Percentiles rank a stretch among this genome's conserved stretches.
phyloP scores from a whole-genome alignment of 1,284 basidiomycete species.

The Fomitopsis pinicola region DNA sequence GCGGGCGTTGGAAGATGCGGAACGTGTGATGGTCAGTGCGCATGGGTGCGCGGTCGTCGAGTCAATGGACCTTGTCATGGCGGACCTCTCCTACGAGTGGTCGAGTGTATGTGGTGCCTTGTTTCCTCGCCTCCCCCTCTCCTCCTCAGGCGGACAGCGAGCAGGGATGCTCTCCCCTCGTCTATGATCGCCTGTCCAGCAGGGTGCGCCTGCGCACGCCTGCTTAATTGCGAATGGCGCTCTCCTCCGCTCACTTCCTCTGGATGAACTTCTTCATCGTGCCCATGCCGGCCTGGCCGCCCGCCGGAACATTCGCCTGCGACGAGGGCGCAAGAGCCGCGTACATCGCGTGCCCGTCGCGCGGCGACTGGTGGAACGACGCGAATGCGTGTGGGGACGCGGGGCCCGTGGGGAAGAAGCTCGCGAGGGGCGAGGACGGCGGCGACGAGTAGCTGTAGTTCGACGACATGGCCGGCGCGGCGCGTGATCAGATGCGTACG shows the following conservation, averaged over 20 bases:
- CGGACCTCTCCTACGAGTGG: neutral
- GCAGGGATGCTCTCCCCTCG: neutral
- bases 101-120: neutral
- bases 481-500: conserved; percentile 1
- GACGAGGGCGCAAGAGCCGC: conserved; percentile 38
- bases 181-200: neutral
- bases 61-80: neutral
- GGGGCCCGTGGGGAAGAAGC: conserved; percentile 35
- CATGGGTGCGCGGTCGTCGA: neutral
- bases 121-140: neutral
- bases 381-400: conserved; percentile 53
- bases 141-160: neutral
- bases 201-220: conserved; percentile 4
- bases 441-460: conserved; percentile 24
- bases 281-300: neutral
- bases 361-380: conserved; percentile 60
- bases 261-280: conserved; percentile 6
- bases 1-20: neutral
- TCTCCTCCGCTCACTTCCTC: conserved; percentile 1
- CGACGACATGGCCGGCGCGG: conserved; percentile 23
- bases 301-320: neutral
- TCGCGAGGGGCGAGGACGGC: conserved; percentile 23
- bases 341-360: conserved; percentile 63
- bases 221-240: neutral
- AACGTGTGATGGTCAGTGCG: neutral